These are phyloP conservation scores for Tagetes erecta DNA, from an alignment of 129 eudicot species.

Conservation along the genomic window DNA sequence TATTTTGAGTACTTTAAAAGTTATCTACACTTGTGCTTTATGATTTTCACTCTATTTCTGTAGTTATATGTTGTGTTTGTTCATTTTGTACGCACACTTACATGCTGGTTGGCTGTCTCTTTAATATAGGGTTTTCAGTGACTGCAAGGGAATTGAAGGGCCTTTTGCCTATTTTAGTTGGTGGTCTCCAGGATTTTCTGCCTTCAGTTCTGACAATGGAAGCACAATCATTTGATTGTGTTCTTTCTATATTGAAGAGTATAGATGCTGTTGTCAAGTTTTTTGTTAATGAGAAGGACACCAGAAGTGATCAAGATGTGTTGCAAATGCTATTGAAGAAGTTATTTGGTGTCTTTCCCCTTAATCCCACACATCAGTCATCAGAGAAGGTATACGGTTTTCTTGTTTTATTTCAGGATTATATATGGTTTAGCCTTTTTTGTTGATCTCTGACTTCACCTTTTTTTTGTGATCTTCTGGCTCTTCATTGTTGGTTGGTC, in stretches of 20 bases:
- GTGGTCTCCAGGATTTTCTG: conserved; percentile 70
- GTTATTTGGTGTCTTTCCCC: conserved; percentile 72
- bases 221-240: conserved; percentile 77
- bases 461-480: background rate
- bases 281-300: conserved; percentile 42
- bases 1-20: background rate
- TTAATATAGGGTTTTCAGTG: conserved; percentile 41
- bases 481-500: background rate
- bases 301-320: conserved; percentile 32
- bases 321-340: conserved; percentile 49
- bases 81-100: background rate
- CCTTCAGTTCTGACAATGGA: conserved; percentile 54
- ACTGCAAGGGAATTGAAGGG: conserved; percentile 52
- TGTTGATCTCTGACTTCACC: conserved; percentile 2
- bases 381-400: conserved; percentile 57
- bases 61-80: background rate
- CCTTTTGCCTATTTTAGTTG: conserved; percentile 68
- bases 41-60: background rate
- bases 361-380: conserved; percentile 45
- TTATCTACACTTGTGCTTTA: background rate
- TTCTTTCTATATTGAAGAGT: conserved; percentile 70
- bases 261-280: conserved; percentile 56
- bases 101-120: background rate
- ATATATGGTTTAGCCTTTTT: background rate
- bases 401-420: background rate